phyloP scores from a whole-genome alignment of 805 yeast genomes.

The Pichia ethanolica region DNA sequence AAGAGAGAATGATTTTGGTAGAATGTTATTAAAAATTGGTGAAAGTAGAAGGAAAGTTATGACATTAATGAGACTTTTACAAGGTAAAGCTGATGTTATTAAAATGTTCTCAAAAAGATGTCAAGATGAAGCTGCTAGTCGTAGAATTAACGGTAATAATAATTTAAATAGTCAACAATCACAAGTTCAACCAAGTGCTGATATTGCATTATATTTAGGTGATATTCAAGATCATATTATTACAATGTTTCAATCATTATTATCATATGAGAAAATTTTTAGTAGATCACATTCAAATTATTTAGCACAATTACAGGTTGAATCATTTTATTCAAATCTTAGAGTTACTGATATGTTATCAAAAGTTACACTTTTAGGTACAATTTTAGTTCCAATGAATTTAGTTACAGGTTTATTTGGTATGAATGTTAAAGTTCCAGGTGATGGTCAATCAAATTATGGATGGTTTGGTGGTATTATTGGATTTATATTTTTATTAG shows the following conservation, averaged over 20 bases:
- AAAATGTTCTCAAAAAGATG: conserved; percentile 94
- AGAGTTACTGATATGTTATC: conserved; percentile 82
- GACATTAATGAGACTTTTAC: conserved; percentile 81
- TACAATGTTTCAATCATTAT: conserved; percentile 87
- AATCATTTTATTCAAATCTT: conserved; percentile 78
- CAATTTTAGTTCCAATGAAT: conserved; percentile 83
- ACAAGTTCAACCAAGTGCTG: conserved; percentile 70
- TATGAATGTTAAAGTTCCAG: conserved; percentile 90
- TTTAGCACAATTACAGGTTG: conserved; percentile 89
- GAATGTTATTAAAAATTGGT: conserved; percentile 77
- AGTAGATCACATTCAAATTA: conserved; percentile 88
- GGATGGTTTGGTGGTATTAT: conserved; percentile 47
- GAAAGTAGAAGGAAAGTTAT: conserved; percentile 85
- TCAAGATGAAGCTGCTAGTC: conserved; percentile 51
- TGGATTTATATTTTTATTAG: conserved; percentile 23
- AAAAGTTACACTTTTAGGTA: conserved; percentile 84
- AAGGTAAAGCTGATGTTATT: conserved; percentile 94
- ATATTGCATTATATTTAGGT: conserved; percentile 85
- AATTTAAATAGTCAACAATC: too few species aligned
- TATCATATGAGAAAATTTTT: conserved; percentile 88
- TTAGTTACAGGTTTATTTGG: conserved; percentile 89
- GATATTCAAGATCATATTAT: conserved; percentile 96
- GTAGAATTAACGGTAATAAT: conserved; percentile 7
- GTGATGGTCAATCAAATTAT: conserved; percentile 34
- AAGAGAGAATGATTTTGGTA: conserved; percentile 63